phyloP scores from a whole-genome alignment of 1,139 yeast genomes.

The Candida sp. region DNA sequence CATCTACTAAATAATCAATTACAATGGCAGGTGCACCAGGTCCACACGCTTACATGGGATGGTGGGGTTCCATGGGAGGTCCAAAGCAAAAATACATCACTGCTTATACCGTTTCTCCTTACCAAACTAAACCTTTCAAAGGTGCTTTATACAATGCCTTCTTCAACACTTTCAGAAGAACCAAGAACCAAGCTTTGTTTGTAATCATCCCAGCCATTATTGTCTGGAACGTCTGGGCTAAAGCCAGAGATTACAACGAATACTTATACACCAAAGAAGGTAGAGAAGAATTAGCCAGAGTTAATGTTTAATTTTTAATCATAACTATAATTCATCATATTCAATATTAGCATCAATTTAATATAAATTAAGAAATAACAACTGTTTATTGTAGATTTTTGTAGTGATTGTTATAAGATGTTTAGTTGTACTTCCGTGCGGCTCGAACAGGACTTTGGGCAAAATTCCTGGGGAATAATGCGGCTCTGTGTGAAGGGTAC shows the following conservation, averaged over 20 bases:
- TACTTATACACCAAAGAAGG: constrained; percentile 98
- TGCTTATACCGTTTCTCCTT: constrained; percentile 87
- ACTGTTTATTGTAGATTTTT: background rate
- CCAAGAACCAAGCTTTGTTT: constrained; percentile 79
- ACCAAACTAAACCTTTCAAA: constrained; percentile 88
- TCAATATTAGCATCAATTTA: background rate
- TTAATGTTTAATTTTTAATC: constrained; percentile 66
- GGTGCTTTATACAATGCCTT: constrained; percentile 84
- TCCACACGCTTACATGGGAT: constrained; percentile 85
- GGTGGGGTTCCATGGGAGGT: constrained; percentile 93
- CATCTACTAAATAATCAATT: background rate
- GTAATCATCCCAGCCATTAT: constrained; percentile 73
- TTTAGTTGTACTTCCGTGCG: too few species aligned
- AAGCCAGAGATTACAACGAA: constrained; percentile 89
- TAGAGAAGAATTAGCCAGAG: constrained; percentile 86
- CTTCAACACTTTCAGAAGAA: constrained; percentile 95
- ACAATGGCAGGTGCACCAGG: constrained; percentile 72
- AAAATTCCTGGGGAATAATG: too few species aligned
- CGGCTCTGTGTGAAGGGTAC: too few species aligned
- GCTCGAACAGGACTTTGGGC: too few species aligned
- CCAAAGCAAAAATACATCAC: constrained; percentile 87
- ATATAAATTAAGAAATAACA: background rate
- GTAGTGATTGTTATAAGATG: background rate
- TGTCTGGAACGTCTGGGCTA: constrained; percentile 85
- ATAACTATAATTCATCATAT: background rate